A percentile compares a stretch with the other conserved stretches of the same genome.
Conservation (phyloP, 495 filamentous ascomycete genomes). For the Tuber brumale region DNA sequence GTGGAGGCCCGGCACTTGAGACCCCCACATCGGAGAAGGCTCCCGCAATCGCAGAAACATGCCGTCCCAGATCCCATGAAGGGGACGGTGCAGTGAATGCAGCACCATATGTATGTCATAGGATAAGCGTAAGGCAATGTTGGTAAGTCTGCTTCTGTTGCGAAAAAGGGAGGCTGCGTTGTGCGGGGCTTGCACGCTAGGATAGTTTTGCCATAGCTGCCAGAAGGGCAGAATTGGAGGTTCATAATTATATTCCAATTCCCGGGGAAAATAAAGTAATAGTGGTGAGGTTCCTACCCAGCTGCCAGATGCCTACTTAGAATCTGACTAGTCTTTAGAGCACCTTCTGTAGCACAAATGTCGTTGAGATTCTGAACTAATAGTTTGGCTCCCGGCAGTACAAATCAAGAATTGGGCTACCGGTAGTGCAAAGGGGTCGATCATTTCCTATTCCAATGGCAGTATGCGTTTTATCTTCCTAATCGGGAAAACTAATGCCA, state of each 20-base stretch:
- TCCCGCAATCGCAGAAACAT: neutral
- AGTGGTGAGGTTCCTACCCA: neutral
- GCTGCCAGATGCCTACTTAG: neutral
- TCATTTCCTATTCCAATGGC: no score
- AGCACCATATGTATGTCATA: neutral
- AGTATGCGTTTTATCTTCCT: no score
- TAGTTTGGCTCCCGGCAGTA: neutral
- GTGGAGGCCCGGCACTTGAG: neutral
- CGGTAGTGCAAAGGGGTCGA: no score
- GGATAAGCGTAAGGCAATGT: neutral
- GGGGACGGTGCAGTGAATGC: neutral
- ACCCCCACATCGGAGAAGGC: neutral
- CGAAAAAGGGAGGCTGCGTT: neutral
- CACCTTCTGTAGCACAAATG: neutral
- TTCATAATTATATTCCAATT: neutral
- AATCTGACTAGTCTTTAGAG: neutral
- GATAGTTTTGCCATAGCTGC: neutral
- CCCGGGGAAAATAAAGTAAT: neutral
- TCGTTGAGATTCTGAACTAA: neutral
- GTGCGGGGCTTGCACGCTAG: neutral
- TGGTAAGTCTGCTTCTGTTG: neutral
- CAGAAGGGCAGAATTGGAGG: neutral
- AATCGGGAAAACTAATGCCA: no score
- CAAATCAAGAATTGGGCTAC: no score
- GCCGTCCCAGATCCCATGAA: neutral